phyloP scores from a whole-genome alignment of 345 rosid species.

The Dipteronia sinensis region DNA sequence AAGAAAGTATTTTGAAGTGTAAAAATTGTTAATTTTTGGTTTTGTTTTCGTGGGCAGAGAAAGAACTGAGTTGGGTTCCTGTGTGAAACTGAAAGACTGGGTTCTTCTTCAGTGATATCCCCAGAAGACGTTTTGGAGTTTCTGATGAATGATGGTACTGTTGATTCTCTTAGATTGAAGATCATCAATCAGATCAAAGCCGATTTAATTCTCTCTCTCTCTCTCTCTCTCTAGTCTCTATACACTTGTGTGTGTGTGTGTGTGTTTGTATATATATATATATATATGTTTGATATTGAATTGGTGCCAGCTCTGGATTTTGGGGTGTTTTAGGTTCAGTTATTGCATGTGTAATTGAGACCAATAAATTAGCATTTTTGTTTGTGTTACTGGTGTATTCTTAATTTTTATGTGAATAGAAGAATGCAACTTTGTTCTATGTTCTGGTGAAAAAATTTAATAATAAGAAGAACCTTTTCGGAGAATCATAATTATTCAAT shows the following conservation, averaged over 20 bases:
- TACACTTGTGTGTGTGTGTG: too few species aligned
- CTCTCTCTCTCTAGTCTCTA: slow-evolving; percentile 15
- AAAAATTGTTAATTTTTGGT: slow-evolving; percentile 8
- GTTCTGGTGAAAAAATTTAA: neutral
- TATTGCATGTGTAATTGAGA: neutral
- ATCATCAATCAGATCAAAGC: slow-evolving; percentile 92
- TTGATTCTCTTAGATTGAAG: slow-evolving; percentile 78
- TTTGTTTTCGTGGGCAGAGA: slow-evolving; percentile 13
- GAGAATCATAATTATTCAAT: neutral
- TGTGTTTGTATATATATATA: neutral
- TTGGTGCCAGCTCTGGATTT: neutral
- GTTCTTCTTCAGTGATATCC: slow-evolving; percentile 71
- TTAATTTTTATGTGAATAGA: neutral
- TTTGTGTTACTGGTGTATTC: neutral
- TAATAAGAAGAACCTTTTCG: too few species aligned
- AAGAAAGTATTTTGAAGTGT: slow-evolving; percentile 14
- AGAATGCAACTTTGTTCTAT: neutral
- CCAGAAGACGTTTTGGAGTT: slow-evolving; percentile 75
- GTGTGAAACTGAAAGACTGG: slow-evolving; percentile 15
- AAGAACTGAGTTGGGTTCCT: neutral
- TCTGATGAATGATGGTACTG: slow-evolving; percentile 88
- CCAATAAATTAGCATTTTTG: neutral
- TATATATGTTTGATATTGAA: neutral
- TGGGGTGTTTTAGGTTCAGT: neutral
- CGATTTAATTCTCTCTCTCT: slow-evolving; percentile 48